A percentile compares a stretch with the other conserved stretches of the same genome.
Evolutionary conservation across 805 yeast species (phyloP).

Genomic region (Metschnikowia similis): DNA sequence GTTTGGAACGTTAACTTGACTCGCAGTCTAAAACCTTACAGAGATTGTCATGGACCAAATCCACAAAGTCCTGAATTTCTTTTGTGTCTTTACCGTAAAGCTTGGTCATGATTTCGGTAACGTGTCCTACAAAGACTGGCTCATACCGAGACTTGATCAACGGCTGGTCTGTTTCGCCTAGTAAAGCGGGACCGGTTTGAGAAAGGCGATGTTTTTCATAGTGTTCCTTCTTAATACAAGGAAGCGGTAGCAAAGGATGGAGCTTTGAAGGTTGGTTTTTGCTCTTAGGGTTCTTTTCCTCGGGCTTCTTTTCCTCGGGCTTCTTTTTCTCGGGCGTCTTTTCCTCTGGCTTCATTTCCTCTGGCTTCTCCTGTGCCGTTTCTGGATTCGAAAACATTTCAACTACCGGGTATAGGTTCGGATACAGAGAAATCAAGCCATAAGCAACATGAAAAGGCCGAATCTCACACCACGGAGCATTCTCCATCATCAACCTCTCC

Average conservation of each 20-base stretch:
- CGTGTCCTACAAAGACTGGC: constrained; percentile 80
- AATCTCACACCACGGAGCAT: constrained; percentile 98
- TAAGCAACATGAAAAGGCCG: constrained; percentile 77
- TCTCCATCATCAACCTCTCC: constrained; percentile 72
- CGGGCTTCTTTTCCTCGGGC: no score
- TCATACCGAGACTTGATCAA: constrained; percentile 85
- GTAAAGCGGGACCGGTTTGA: constrained; percentile 10
- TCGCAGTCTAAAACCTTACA: constrained; percentile 26
- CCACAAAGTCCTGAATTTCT: constrained; percentile 32
- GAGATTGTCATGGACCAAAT: constrained; percentile 32
- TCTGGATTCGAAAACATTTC: neutral
- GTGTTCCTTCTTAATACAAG: constrained; percentile 62
- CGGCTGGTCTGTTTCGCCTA: constrained; percentile 35
- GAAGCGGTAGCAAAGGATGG: constrained; percentile 56
- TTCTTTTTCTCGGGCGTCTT: neutral
- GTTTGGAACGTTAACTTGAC: neutral
- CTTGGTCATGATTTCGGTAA: constrained; percentile 51
- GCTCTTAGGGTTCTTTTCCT: neutral
- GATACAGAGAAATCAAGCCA: constrained; percentile 50
- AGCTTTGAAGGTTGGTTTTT: constrained; percentile 24
- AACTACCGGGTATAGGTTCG: constrained; percentile 48
- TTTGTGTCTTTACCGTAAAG: constrained; percentile 26
- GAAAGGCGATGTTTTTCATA: constrained; percentile 34
- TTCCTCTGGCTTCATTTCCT: neutral
- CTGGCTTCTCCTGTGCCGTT: neutral